These are phyloP conservation scores for Chaetoceros tenuissimus DNA, from an alignment of 108 stramenopile species.

Conservation along the genomic window DNA sequence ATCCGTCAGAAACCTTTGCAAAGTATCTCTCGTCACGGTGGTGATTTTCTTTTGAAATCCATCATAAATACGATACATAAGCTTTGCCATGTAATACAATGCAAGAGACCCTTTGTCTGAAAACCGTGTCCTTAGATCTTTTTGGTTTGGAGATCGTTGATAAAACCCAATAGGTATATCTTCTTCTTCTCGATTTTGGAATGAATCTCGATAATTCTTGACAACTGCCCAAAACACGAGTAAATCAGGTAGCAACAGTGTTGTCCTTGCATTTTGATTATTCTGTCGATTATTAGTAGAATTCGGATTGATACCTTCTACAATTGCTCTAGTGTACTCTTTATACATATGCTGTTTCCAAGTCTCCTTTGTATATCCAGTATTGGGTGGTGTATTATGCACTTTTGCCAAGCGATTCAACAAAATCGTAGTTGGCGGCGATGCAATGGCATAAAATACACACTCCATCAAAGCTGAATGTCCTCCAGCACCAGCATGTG, in stretches of 20 bases:
- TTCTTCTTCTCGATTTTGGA: neutral
- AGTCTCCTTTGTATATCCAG: constrained; percentile 11
- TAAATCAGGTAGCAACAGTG: neutral
- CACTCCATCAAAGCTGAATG: constrained; percentile 83
- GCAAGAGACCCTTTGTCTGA: constrained; percentile 19
- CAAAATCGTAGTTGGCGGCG: constrained; percentile 8
- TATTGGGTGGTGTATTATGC: constrained; percentile 11
- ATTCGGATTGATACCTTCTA: constrained; percentile 16
- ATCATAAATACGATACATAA: constrained; percentile 72
- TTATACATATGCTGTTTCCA: constrained; percentile 3
- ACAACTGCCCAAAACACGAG: neutral
- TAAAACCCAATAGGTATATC: constrained; percentile 6
- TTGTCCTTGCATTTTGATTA: neutral
- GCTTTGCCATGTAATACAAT: constrained; percentile 14
- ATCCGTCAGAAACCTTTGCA: constrained; percentile 75
- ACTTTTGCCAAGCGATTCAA: constrained; percentile 15
- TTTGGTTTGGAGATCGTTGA: constrained; percentile 6
- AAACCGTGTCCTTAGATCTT: constrained; percentile 7
- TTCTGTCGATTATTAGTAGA: neutral
- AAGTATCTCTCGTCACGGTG: constrained; percentile 51
- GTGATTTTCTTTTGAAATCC: constrained; percentile 73
- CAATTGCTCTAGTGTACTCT: constrained; percentile 7
- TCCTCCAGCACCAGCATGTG: constrained; percentile 61
- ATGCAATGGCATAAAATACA: constrained; percentile 44
- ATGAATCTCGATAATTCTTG: neutral